Base-by-base conservation (phyloP, 1,284 basidiomycete genomes). In the Lentinus polychrous region DNA sequence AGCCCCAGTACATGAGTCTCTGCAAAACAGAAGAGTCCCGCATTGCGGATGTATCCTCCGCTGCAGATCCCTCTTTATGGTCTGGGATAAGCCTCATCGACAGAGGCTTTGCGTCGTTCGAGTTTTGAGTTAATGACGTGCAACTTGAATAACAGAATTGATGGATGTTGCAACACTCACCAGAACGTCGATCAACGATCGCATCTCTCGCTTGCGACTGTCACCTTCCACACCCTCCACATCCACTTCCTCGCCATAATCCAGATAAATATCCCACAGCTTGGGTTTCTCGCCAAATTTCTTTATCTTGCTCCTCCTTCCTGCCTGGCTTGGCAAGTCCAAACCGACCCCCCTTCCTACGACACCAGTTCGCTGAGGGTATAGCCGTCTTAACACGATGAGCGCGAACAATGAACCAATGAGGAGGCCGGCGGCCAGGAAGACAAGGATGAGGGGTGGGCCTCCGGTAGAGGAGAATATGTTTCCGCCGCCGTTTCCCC, bases 401-500 rank as follows among this genome's bases (percentile, higher is more conserved):
- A 51, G 23, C 34, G 53, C 52, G 43, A 54, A 48, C 39, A 62
- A 52, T 10, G 55, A 53, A 33, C 57, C 57, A 24, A 59, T 39
- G 24, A 64, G 55, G 20, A 64, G 53, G n/a, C 59, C 62, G 20
- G 55, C 58, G 11, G 60, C 62, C 49, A 62, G 55, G 49, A 58
- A 61, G 10, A 64, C 60, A 38, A 63, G 53, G 53, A 64, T 61
- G 43, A 62, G 54, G 7, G 60, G 60, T 8, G 60, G 57, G n/a
- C 60, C 60, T 34, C 56, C 59, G 10, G 55, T 49, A n/a, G 52
- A 42, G 17, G 52, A 34, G 27, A 50, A 45, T 14, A 53, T 39
- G 20, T 33, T 43, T 27, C 27, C 27, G 27, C 27, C 27, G 27
- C 27, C 27, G 10, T 27, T 27, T 27, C 27, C 27, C 5, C 27